Evolutionary conservation across 2,329 filamentous ascomycete species (phyloP).

Genomic region (Diatrype stigma): DNA sequence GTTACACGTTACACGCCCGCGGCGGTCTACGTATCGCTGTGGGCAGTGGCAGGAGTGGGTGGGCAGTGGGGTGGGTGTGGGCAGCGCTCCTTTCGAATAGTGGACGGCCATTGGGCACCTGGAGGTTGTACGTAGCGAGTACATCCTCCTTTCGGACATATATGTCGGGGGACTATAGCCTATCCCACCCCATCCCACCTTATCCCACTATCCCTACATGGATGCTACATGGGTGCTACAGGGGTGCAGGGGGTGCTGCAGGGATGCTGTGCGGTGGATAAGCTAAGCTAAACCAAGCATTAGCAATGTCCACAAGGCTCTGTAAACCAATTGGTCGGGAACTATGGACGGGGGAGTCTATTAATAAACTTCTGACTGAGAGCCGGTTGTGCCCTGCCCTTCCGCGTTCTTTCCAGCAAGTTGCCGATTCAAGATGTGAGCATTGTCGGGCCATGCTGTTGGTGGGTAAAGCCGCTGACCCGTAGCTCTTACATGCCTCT

Average conservation of each 20-base stretch:
- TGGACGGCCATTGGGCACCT: too few species aligned
- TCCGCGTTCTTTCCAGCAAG: not conserved
- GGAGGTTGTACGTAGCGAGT: too few species aligned
- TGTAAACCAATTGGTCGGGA: not conserved
- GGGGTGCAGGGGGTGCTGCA: too few species aligned
- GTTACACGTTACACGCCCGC: not conserved
- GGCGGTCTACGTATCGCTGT: too few species aligned
- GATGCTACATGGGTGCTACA: too few species aligned
- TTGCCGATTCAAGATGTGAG: not conserved
- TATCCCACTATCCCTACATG: too few species aligned
- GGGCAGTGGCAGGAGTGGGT: too few species aligned
- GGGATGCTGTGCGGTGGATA: not conserved
- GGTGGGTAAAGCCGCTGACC: not conserved
- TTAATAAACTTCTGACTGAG: not conserved
- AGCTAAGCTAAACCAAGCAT: not conserved
- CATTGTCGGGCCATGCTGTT: not conserved
- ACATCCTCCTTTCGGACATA: too few species aligned
- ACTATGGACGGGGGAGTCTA: not conserved
- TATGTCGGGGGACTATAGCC: too few species aligned
- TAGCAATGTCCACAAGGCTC: not conserved
- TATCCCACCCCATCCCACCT: too few species aligned
- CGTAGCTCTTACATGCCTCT: not conserved
- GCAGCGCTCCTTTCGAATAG: too few species aligned
- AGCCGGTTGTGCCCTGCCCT: not conserved
- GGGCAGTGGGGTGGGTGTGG: too few species aligned